Conservation (phyloP, 2,329 filamentous ascomycete species). For the Microcyclospora tardicrescens region DNA sequence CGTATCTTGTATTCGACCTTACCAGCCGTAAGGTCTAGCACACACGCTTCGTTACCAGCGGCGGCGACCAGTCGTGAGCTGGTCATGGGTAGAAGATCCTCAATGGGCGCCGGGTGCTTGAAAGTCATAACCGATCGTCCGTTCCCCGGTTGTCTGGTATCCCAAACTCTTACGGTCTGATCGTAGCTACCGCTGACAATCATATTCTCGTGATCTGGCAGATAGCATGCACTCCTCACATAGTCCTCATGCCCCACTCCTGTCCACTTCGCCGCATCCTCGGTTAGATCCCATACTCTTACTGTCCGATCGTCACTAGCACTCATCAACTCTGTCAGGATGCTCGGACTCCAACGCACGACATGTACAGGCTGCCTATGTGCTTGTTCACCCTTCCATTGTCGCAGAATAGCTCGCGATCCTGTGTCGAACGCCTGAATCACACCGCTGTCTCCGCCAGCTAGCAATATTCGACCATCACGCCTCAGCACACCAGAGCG, state of each 20-base stretch:
- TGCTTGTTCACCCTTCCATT: slow-evolving; percentile 50
- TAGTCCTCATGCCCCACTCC: slow-evolving; percentile 88
- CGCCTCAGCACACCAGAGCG: slow-evolving; percentile 77
- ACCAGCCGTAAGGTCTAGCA: slow-evolving; percentile 84
- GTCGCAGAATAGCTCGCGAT: slow-evolving; percentile 83
- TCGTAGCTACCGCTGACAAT: slow-evolving; percentile 90
- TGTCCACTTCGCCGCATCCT: slow-evolving; percentile 58
- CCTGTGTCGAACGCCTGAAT: slow-evolving; percentile 92
- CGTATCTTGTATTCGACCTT: slow-evolving; percentile 75
- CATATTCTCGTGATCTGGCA: slow-evolving; percentile 62
- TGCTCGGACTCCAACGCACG: slow-evolving; percentile 72
- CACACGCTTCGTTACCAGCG: slow-evolving; percentile 73
- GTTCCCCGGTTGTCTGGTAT: slow-evolving; percentile 56
- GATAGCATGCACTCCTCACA: slow-evolving; percentile 73
- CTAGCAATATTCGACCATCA: slow-evolving; percentile 79
- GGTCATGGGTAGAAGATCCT: slow-evolving; percentile 73
- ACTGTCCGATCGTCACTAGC: slow-evolving; percentile 89
- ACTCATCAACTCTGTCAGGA: slow-evolving; percentile 75
- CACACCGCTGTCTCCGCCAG: slow-evolving; percentile 79
- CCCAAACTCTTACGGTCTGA: slow-evolving; percentile 85
- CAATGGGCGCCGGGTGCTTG: slow-evolving; percentile 81
- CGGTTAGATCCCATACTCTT: slow-evolving; percentile 83
- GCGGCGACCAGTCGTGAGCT: slow-evolving; percentile 78
- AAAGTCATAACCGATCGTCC: slow-evolving; percentile 72
- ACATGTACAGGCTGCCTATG: slow-evolving; percentile 90